phyloP scores from a whole-genome alignment of 768 basidiomycete species.

The Cystobasidium tubakii region DNA sequence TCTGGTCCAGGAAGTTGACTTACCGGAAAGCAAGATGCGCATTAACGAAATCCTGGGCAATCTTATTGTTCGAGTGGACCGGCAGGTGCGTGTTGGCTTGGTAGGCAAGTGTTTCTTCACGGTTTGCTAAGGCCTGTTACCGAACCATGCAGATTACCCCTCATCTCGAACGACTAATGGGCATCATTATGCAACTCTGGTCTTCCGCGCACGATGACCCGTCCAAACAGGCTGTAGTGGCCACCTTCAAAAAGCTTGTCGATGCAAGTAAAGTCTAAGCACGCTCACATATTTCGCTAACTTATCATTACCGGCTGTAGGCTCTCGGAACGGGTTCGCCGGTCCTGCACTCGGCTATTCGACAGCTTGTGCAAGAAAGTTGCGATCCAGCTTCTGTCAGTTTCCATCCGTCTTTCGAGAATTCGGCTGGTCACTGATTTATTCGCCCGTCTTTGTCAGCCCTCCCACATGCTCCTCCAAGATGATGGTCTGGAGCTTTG shows the following conservation, averaged over 20 bases:
- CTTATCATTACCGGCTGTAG: conserved; percentile 50
- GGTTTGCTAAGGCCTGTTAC: too few species aligned
- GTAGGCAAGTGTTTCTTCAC: too few species aligned
- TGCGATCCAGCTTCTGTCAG: conserved; percentile 56
- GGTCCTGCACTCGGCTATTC: conserved; percentile 57
- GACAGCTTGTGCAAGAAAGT: conserved; percentile 64
- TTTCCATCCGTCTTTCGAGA: conserved; percentile 35
- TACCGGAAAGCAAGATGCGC: conserved; percentile 68
- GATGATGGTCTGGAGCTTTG: conserved; percentile 72
- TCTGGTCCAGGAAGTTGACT: conserved; percentile 67
- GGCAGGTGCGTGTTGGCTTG: conserved; percentile 47
- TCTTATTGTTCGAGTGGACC: conserved; percentile 58
- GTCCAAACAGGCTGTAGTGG: conserved; percentile 57
- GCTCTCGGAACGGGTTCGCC: conserved; percentile 63
- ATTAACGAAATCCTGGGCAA: conserved; percentile 65
- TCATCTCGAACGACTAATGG: conserved; percentile 58
- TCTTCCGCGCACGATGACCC: conserved; percentile 46
- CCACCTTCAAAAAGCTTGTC: conserved; percentile 64
- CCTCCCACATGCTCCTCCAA: conserved; percentile 55
- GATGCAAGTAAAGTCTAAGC: conserved; percentile 53
- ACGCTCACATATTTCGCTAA: not conserved
- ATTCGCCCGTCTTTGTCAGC: conserved; percentile 40
- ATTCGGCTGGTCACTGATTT: conserved; percentile 37
- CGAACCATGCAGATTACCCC: conserved; percentile 75
- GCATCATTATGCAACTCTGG: conserved; percentile 69